Evolutionary conservation across 2,329 filamentous ascomycete genomes (phyloP).

Genomic region (Clathrospora elynae): DNA sequence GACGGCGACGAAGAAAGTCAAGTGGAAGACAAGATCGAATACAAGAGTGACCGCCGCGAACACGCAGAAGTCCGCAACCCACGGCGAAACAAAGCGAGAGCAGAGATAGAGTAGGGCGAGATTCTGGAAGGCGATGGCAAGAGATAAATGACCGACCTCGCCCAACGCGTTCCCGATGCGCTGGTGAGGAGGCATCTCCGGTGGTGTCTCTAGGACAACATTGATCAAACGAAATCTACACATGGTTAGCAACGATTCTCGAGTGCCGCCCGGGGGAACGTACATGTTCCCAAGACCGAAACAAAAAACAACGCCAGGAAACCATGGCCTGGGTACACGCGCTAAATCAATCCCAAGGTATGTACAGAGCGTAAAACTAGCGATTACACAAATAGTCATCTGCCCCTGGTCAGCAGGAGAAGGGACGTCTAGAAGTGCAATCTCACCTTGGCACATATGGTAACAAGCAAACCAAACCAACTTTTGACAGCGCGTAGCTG

Average conservation of each 20-base stretch:
- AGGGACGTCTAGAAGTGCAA: background rate
- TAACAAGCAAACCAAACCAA: constrained; percentile 71
- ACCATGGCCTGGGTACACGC: constrained; percentile 73
- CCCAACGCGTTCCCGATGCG: constrained; percentile 76
- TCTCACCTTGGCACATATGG: constrained; percentile 67
- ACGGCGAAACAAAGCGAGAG: constrained; percentile 70
- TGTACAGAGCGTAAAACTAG: constrained; percentile 79
- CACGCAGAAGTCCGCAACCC: constrained; percentile 74
- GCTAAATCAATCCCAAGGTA: constrained; percentile 76
- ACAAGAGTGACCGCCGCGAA: constrained; percentile 76
- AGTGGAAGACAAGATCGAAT: constrained; percentile 77
- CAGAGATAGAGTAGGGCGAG: constrained; percentile 68
- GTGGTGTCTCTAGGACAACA: constrained; percentile 72
- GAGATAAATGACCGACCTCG: constrained; percentile 70
- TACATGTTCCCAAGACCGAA: constrained; percentile 77
- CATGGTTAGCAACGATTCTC: constrained; percentile 12
- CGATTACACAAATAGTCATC: constrained; percentile 73
- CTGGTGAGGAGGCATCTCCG: constrained; percentile 69
- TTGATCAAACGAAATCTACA: constrained; percentile 73
- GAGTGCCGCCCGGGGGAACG: constrained; percentile 16
- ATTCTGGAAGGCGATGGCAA: constrained; percentile 72
- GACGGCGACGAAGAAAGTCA: constrained; percentile 80
- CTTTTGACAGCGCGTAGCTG: constrained; percentile 77
- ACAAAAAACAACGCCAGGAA: constrained; percentile 75
- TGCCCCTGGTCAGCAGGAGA: constrained; percentile 26